Conservation (phyloP, 441 rosid species). For the Adansonia grandidieri region DNA sequence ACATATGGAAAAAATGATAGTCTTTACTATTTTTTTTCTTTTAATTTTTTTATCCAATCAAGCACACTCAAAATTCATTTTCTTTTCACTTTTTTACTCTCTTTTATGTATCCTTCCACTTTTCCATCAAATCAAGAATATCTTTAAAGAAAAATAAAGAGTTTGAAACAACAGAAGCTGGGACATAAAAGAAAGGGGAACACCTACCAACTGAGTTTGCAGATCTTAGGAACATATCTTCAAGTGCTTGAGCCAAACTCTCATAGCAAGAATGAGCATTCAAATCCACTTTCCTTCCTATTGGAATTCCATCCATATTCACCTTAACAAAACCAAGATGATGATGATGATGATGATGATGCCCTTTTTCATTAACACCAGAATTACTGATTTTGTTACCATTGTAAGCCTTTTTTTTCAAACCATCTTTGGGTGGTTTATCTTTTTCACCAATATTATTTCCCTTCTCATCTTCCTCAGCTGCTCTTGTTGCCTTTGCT, state of each 20-base stretch:
- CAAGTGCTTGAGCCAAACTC: conserved; percentile 58
- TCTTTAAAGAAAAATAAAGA: too few relatives aligned
- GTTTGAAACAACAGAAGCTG: too few relatives aligned
- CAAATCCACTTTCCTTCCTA: conserved; percentile 71
- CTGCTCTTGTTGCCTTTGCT: conserved; percentile 50
- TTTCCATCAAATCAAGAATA: too few relatives aligned
- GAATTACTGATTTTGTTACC: conserved; percentile 29
- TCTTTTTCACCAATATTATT: conserved; percentile 38
- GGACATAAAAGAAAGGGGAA: neutral
- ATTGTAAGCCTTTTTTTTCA: conserved; percentile 44
- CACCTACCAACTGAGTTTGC: conserved; percentile 41
- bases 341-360: conserved; percentile 3
- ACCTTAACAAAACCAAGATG: conserved; percentile 64
- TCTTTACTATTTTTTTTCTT: too few relatives aligned
- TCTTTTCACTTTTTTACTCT: too few relatives aligned
- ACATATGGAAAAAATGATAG: too few relatives aligned
- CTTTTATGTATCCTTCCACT: too few relatives aligned
- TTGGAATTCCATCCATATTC: conserved; percentile 64
- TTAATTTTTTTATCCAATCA: too few relatives aligned
- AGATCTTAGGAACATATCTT: conserved; percentile 57
- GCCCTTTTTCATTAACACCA: conserved; percentile 39
- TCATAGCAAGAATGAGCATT: conserved; percentile 60
- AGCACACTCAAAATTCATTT: too few relatives aligned
- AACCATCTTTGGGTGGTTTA: conserved; percentile 40
- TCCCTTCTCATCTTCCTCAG: conserved; percentile 50